phyloP scores from a whole-genome alignment of 306 rosid species.

The Hippophae tibetana region DNA sequence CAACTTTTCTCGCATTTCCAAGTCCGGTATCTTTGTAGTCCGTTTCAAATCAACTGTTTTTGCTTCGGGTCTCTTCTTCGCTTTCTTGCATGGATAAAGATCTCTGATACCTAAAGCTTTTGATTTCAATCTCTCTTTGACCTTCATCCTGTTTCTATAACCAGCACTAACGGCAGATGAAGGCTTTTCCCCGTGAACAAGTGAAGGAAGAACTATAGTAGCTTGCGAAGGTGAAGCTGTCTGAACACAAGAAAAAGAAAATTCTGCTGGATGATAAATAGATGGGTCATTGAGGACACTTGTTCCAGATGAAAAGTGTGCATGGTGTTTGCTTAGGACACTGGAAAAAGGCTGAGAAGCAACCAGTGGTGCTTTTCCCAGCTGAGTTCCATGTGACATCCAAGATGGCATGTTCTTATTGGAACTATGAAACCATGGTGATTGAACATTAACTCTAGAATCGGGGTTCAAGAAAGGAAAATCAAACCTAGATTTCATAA shows the following conservation, averaged over 20 bases:
- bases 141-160: constrained; percentile 27
- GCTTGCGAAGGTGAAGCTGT: constrained; percentile 35
- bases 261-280: constrained; percentile 32
- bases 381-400: constrained; percentile 43
- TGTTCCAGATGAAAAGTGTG: constrained; percentile 39
- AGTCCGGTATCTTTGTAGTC: constrained; percentile 27
- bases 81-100: constrained; percentile 36
- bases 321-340: constrained; percentile 26
- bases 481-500: constrained; percentile 36
- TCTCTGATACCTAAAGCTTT: constrained; percentile 38
- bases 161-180: constrained; percentile 27
- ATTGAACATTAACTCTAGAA: constrained; percentile 34
- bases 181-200: constrained; percentile 23
- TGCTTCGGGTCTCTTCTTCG: constrained; percentile 33
- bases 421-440: constrained; percentile 46
- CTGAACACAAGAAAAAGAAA: constrained; percentile 33
- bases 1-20: constrained; percentile 35
- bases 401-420: constrained; percentile 43
- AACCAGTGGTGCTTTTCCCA: constrained; percentile 29
- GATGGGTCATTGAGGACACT: constrained; percentile 30
- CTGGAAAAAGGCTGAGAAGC: constrained; percentile 37
- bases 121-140: constrained; percentile 39
- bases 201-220: constrained; percentile 35
- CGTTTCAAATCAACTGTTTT: constrained; percentile 41
- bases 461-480: constrained; percentile 64